Evolutionary conservation across 306 rosid species (phyloP), one percentile per base, ranked within the genome.

Genomic region (Biancaea sappan): DNA sequence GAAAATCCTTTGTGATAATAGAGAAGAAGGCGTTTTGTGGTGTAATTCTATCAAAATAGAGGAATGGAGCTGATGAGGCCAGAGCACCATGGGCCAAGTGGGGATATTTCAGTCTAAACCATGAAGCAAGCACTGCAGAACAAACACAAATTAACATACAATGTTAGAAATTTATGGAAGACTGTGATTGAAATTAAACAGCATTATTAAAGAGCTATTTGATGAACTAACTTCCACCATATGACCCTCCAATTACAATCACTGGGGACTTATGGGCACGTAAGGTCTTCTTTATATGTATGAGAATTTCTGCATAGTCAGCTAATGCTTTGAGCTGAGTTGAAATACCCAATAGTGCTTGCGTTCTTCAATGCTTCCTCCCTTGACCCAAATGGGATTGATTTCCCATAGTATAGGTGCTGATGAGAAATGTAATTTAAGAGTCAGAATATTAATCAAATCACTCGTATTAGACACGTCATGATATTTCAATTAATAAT

Each of bases 321-420:
- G 87, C 90, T 34, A 89, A 89, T 19, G 0, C 90, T 92, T 71
- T 87, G 95, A 5, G 86, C 88, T 18, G 92, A 87, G 84, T 81
- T 89, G 64, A 89, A 89, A 73, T 83, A 89, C 0, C 90, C 92
- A 25, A 69, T 56, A 26, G 83, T 83, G 80, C 76, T 81, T 48
- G 86, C 77, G 34, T 87, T 89, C 25, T 67, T 59, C 7, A 83
- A 41, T 18, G 90, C 95, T 64, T 81, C 86, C 43, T 87, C 79
- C 63, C 80, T 79, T 14, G 92, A 87, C 37, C 84, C 81, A 59
- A 85, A 87, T 19, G 94, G 92, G n/a, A 87, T 24, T 28, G 94
- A 89, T 40, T 83, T 51, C 10, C 94, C 92, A 67, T 87, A 87
- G 25, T 87, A 87, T 1, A 91, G 81, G n/a, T 87, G 94, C 92